Percentiles rank a stretch among this genome's conserved stretches.
phyloP scores from a whole-genome alignment of 495 filamentous ascomycete species.

The Aspergillus funiculosus region DNA sequence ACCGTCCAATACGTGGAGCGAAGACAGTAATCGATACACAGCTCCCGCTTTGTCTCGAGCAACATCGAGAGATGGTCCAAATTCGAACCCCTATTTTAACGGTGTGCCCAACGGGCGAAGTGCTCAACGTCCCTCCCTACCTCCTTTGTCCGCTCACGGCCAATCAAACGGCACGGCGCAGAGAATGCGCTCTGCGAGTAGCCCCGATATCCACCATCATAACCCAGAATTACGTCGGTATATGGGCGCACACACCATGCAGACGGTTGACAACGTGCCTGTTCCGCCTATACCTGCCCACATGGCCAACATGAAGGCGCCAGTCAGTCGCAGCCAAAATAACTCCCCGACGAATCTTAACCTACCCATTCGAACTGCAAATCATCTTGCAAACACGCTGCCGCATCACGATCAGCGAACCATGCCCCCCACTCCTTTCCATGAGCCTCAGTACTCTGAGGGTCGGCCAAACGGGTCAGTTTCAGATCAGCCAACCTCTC shows the following conservation, averaged over 20 bases:
- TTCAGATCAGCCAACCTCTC: slow-evolving; percentile 36
- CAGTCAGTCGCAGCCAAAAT: slow-evolving; percentile 62
- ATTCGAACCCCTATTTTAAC: slow-evolving; percentile 49
- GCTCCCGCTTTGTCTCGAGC: slow-evolving; percentile 78
- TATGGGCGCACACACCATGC: slow-evolving; percentile 54
- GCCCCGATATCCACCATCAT: slow-evolving; percentile 59
- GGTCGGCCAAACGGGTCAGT: slow-evolving; percentile 22
- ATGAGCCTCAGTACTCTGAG: slow-evolving; percentile 38
- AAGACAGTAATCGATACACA: slow-evolving; percentile 74
- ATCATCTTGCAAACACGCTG: slow-evolving; percentile 18
- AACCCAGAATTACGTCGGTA: slow-evolving; percentile 43
- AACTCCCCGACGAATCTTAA: slow-evolving; percentile 54
- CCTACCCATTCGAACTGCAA: slow-evolving; percentile 39
- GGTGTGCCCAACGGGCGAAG: slow-evolving; percentile 54
- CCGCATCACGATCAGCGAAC: slow-evolving; percentile 22
- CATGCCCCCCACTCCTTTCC: slow-evolving; percentile 31
- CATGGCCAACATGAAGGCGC: slow-evolving; percentile 52
- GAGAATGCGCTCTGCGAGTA: slow-evolving; percentile 64
- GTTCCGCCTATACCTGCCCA: slow-evolving; percentile 58
- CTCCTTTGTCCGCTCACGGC: slow-evolving; percentile 59
- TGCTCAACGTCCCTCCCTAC: slow-evolving; percentile 73
- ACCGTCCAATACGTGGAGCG: slow-evolving; percentile 51
- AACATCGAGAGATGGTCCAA: slow-evolving; percentile 70
- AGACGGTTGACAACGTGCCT: slow-evolving; percentile 63
- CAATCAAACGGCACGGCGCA: slow-evolving; percentile 50